phyloP scores from a whole-genome alignment of 2,329 filamentous ascomycete genomes.

The Herpotrichia juniperi region DNA sequence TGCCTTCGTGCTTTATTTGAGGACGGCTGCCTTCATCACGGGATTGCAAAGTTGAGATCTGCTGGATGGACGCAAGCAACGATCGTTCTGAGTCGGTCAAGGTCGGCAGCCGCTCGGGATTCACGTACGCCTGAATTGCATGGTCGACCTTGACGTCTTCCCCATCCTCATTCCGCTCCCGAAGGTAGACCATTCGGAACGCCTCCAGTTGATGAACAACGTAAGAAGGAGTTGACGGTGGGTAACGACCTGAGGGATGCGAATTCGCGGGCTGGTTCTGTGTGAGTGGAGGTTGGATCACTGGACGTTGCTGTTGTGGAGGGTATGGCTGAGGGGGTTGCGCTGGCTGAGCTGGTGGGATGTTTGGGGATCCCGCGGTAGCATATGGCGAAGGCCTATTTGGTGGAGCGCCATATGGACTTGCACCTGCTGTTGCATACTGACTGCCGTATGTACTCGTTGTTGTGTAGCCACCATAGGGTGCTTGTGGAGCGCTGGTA shows the following conservation, averaged over 20 bases:
- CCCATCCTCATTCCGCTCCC: constrained; percentile 9
- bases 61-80: constrained; percentile 31
- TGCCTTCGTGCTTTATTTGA: neutral
- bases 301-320: constrained; percentile 9
- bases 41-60: constrained; percentile 16
- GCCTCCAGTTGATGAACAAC: constrained; percentile 42
- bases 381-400: constrained; percentile 37
- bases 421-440: constrained; percentile 34
- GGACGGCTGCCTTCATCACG: neutral
- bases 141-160: constrained; percentile 37
- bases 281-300: constrained; percentile 8
- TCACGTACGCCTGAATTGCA: constrained; percentile 37
- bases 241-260: constrained; percentile 38
- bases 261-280: constrained; percentile 11
- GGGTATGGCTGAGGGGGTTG: neutral
- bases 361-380: constrained; percentile 23
- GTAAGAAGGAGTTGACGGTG: constrained; percentile 30
- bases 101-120: constrained; percentile 25
- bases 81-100: constrained; percentile 31
- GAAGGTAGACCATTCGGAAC: constrained; percentile 38
- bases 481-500: constrained; percentile 33
- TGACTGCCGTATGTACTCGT: constrained; percentile 35
- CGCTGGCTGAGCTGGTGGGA: constrained; percentile 16
- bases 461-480: constrained; percentile 24
- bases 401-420: constrained; percentile 33